phyloP scores from a whole-genome alignment of 2,329 filamentous ascomycete genomes.

The Colletotrichum sp. region DNA sequence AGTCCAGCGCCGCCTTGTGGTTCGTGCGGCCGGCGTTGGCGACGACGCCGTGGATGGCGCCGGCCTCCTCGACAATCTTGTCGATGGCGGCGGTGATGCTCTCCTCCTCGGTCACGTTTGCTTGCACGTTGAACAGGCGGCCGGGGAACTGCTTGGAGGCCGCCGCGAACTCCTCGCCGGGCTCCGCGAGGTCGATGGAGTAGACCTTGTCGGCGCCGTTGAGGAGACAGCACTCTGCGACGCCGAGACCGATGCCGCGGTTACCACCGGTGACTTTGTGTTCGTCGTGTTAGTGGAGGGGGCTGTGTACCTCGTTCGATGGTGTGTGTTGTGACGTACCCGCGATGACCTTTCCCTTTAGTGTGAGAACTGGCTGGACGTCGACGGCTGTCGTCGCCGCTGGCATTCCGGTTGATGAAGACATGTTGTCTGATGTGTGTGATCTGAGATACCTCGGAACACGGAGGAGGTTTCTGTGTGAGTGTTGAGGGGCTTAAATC shows the following conservation, averaged over 20 bases:
- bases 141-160: constrained; percentile 35
- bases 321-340: constrained; percentile 28
- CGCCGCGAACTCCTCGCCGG: constrained; percentile 26
- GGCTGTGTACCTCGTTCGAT: not conserved
- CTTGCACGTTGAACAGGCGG: constrained; percentile 43
- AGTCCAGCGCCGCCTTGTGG: constrained; percentile 56
- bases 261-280: constrained; percentile 44
- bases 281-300: too few species aligned
- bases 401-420: not conserved
- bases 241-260: constrained; percentile 50
- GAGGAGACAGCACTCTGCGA: constrained; percentile 51
- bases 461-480: not conserved
- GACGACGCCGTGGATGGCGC: constrained; percentile 54
- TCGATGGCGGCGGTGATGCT: constrained; percentile 50
- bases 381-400: not conserved
- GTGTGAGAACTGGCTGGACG: constrained; percentile 25
- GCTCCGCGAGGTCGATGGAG: constrained; percentile 34
- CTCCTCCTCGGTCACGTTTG: constrained; percentile 51
- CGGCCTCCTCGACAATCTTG: constrained; percentile 45
- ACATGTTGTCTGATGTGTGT: not conserved
- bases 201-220: constrained; percentile 46
- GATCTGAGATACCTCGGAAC: not conserved
- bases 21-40: constrained; percentile 56
- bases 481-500: rapidly evolving
- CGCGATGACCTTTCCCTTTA: constrained; percentile 42